Base-by-base conservation (phyloP, 1,139 yeast species). In the Casaregolazyma lundiana region DNA sequence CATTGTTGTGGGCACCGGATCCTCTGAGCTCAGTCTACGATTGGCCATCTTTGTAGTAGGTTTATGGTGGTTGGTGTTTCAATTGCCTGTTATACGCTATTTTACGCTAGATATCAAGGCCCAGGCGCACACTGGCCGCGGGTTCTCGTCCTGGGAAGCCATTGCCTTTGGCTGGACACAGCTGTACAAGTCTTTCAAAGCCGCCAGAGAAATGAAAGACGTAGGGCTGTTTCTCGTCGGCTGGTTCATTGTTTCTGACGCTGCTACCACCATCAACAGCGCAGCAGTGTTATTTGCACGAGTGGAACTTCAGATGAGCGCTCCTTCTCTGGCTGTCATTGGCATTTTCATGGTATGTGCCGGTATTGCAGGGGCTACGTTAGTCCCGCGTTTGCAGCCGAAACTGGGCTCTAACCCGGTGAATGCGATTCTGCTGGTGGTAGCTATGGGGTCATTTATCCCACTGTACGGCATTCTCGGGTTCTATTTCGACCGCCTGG, bases 201-300 rank as follows among this genome's bases (percentile, higher is more conserved):
- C 77, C 53, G 85, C 83, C 1, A 68, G 75, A 2, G 64, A 75
- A 41, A 64, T 83, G 58, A 72, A 70, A 52, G 88, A 83, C 55
- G 84, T 83, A 20, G 69, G 76, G 13, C 70, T 75, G 8, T 83
- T 80, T 54, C 63, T 83, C 7, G 47, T 76, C 0, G 86, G 84
- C 0, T 83, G 89, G 89, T 82, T 83, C 54, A 72, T 83, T 43
- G 69, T 83, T 3, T 76, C 84, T 13, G 90, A 83, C 56, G 80
- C 86, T 1, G 67, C 81, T 15, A 81, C 87, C 1, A 83, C 90
- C 0, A 82, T 83, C 49, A 82, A 82, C 59, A 80, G 87, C 1
- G 81, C 89, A 0, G 89, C 90, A 0, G 76, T 83, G 20, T 60
- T 83, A 39, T 83, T 83, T 65, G 84, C 88, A 1, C 77, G 80